Evolutionary conservation across 2,329 filamentous ascomycete species (phyloP).

Genomic region (Fusarium albidum): DNA sequence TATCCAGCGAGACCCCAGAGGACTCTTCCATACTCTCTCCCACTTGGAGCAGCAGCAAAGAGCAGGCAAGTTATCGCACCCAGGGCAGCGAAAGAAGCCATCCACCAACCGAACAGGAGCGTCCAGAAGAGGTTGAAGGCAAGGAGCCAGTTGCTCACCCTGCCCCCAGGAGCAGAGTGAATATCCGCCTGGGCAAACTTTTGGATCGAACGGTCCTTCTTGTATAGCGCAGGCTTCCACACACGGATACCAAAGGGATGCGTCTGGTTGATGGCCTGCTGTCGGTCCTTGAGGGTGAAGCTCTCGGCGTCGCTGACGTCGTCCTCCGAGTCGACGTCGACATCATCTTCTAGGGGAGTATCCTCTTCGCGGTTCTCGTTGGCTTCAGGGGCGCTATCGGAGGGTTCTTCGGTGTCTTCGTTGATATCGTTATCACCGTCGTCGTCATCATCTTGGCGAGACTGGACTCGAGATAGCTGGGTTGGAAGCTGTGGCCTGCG

Average conservation of each 20-base stretch:
- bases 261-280: slow-evolving; percentile 97
- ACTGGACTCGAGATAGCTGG: slow-evolving; percentile 53
- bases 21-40: slow-evolving; percentile 83
- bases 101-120: slow-evolving; percentile 94
- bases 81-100: slow-evolving; percentile 76
- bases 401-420: slow-evolving; percentile 27
- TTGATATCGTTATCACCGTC: slow-evolving; percentile 32
- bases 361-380: slow-evolving; percentile 48
- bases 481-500: slow-evolving; percentile 46
- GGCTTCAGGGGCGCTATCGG: slow-evolving; percentile 40
- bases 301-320: slow-evolving; percentile 92
- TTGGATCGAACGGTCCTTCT: slow-evolving; percentile 95
- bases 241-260: slow-evolving; percentile 98
- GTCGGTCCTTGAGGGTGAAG: slow-evolving; percentile 95
- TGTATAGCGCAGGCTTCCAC: slow-evolving; percentile 98
- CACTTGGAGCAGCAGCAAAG: slow-evolving; percentile 81
- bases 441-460: slow-evolving; percentile 38
- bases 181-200: slow-evolving; percentile 97
- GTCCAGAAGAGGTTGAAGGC: slow-evolving; percentile 94
- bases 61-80: slow-evolving; percentile 82
- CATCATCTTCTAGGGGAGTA: slow-evolving; percentile 54
- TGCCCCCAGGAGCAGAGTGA: slow-evolving; percentile 89
- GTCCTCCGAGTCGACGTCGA: slow-evolving; percentile 71
- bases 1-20: slow-evolving; percentile 87
- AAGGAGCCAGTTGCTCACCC: slow-evolving; percentile 83